These are phyloP conservation scores for Nothopassalora personata DNA, from an alignment of 2,329 filamentous ascomycete species.

Conservation along the genomic window DNA sequence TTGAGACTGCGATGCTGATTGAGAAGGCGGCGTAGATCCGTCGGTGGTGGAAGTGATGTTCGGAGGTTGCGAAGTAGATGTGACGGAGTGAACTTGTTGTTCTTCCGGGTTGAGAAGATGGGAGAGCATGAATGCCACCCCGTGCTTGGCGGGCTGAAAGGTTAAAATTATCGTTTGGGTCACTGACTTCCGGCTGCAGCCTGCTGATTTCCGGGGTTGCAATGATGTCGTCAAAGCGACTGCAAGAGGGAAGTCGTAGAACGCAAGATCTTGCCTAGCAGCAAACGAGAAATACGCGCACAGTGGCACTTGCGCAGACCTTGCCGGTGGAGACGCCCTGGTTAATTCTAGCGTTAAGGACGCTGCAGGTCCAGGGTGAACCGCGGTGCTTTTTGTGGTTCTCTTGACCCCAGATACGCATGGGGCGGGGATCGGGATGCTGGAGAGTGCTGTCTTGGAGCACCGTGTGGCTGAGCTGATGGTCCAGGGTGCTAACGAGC, in stretches of 20 bases:
- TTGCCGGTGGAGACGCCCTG: too few relatives aligned
- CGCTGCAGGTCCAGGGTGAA: too few relatives aligned
- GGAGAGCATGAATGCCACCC: neutral
- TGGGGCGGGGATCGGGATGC: neutral
- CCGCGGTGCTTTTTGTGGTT: neutral
- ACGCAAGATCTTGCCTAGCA: neutral
- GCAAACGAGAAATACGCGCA: too few relatives aligned
- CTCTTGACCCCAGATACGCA: neutral
- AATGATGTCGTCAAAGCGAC: neutral
- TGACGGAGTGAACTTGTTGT: neutral
- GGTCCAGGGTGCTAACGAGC: neutral
- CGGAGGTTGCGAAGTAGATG: conserved; percentile 4
- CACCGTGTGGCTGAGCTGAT: neutral
- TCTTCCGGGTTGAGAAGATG: neutral
- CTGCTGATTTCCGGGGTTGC: neutral
- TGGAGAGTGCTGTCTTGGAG: neutral
- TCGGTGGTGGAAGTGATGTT: conserved; percentile 6
- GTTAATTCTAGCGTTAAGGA: too few relatives aligned
- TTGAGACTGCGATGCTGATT: conserved; percentile 11
- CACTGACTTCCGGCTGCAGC: neutral
- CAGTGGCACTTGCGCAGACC: too few relatives aligned
- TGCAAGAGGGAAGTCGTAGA: neutral
- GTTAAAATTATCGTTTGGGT: neutral
- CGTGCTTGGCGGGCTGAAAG: neutral
- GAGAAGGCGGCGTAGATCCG: conserved; percentile 2